Percentiles rank a stretch among this genome's conserved stretches.
Conservation (phyloP, 331 rosid species). For the Prunus yedoensis region DNA sequence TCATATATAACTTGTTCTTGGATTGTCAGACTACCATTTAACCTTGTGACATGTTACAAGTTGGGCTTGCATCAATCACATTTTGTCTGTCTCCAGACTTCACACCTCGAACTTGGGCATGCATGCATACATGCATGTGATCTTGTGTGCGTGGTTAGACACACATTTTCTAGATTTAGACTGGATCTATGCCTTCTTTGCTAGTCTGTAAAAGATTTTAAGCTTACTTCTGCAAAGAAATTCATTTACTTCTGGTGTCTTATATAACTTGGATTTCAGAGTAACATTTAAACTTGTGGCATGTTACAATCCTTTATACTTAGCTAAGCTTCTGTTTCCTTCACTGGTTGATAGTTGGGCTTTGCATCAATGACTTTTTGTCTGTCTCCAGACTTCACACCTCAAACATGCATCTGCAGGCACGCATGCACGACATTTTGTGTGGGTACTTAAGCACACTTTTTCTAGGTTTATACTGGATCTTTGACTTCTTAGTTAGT, state of each 20-base stretch:
- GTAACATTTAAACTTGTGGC: background rate
- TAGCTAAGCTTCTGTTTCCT: no score
- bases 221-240: constrained; percentile 4
- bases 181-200: background rate
- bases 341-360: no score
- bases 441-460: background rate
- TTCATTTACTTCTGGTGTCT: background rate
- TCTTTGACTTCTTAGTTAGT: background rate
- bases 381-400: background rate
- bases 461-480: background rate
- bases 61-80: background rate
- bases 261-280: background rate
- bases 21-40: background rate
- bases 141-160: background rate
- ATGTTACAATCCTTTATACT: background rate
- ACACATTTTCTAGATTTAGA: background rate
- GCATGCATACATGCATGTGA: background rate
- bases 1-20: background rate
- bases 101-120: background rate
- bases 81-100: background rate
- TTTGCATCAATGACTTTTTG: background rate
- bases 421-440: background rate
- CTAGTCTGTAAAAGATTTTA: background rate
- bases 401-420: background rate
- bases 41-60: background rate